Conservation (phyloP, 768 basidiomycete species). For the Amanita muscaria region DNA sequence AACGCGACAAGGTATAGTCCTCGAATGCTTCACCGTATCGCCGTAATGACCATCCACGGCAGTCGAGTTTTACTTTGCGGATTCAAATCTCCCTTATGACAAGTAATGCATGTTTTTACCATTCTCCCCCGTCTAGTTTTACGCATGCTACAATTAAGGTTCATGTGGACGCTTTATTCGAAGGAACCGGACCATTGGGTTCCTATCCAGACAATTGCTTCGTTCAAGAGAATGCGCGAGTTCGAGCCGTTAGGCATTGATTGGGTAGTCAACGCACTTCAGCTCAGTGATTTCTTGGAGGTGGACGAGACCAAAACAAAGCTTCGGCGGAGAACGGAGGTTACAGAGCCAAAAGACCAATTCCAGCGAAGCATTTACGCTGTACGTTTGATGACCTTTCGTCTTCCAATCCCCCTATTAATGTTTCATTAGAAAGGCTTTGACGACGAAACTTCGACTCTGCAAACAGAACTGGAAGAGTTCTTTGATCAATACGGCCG, state of each 20-base stretch:
- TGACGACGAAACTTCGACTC: conserved; percentile 48
- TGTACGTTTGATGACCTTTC: conserved; percentile 33
- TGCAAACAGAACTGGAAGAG: conserved; percentile 68
- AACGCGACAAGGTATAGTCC: conserved; percentile 40
- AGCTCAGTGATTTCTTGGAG: conserved; percentile 47
- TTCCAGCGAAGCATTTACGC: conserved; percentile 86
- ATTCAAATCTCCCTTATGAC: conserved; percentile 91
- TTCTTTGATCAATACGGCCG: conserved; percentile 75
- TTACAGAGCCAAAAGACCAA: conserved; percentile 68
- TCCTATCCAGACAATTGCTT: conserved; percentile 74
- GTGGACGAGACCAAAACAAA: conserved; percentile 66
- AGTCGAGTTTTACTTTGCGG: conserved; percentile 98
- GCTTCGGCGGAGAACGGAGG: conserved; percentile 65
- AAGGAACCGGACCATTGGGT: conserved; percentile 85
- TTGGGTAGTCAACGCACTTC: conserved; percentile 69
- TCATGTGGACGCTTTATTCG: conserved; percentile 90
- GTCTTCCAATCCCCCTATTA: neutral
- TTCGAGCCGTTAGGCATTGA: conserved; percentile 49
- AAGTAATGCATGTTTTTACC: conserved; percentile 36
- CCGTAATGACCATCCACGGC: neutral
- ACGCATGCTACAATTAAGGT: conserved; percentile 34
- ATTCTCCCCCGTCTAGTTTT: neutral
- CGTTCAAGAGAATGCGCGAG: conserved; percentile 93
- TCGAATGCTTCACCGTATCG: neutral
- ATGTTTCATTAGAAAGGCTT: conserved; percentile 73